A percentile compares a stretch with the other conserved stretches of the same genome.
phyloP scores from a whole-genome alignment of 2,329 filamentous ascomycete genomes.

The Colletotrichum eremochloae region DNA sequence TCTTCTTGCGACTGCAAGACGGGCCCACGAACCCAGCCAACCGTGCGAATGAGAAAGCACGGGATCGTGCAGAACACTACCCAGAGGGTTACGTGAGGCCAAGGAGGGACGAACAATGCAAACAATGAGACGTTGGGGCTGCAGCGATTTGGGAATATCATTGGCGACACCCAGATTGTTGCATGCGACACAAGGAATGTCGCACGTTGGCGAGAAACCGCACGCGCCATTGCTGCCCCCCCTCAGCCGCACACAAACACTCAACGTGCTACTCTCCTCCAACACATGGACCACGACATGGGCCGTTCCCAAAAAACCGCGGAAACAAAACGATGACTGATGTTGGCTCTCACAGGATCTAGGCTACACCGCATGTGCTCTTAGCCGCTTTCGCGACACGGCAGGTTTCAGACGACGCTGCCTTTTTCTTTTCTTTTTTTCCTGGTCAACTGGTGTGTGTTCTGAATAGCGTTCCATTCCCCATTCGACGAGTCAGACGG shows the following conservation, averaged over 20 bases:
- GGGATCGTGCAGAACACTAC: background rate
- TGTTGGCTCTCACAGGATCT: background rate
- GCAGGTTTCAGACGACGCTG: background rate
- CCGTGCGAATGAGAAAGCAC: no score
- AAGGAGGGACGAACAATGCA: background rate
- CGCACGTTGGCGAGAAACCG: background rate
- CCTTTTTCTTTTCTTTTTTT: no score
- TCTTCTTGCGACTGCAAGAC: background rate
- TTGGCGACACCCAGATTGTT: no score
- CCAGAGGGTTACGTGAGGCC: background rate
- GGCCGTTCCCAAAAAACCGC: background rate
- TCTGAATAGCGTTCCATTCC: background rate
- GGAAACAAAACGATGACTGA: background rate
- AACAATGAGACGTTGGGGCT: background rate
- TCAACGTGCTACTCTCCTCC: background rate
- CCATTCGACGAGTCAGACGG: background rate
- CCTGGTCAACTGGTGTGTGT: background rate
- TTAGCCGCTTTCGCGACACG: background rate
- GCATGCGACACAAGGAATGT: background rate
- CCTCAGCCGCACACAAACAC: no score
- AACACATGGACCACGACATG: no score
- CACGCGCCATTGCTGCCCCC: no score
- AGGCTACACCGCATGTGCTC: accelerated
- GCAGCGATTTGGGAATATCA: background rate
- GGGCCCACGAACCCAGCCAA: no score